Percentiles rank a stretch among this genome's conserved stretches.
phyloP scores from a whole-genome alignment of 1,284 basidiomycete species.

The Cutaneotrichosporon arboriforme region DNA sequence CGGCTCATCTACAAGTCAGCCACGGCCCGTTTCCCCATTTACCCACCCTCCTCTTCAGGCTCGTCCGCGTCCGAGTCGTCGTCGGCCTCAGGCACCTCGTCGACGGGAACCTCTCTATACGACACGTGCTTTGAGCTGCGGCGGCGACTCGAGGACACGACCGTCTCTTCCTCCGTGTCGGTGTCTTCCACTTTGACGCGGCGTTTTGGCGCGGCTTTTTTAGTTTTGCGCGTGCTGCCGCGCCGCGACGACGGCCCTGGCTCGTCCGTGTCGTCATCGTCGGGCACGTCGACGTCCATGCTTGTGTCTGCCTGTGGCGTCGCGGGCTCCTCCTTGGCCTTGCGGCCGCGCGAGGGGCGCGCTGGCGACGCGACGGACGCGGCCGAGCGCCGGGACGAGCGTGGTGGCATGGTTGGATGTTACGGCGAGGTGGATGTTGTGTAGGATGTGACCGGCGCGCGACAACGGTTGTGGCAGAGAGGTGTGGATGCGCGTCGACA shows the following conservation, averaged over 20 bases:
- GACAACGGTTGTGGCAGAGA: too few species aligned
- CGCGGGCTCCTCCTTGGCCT: slow-evolving; percentile 11
- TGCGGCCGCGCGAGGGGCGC: slow-evolving; percentile 7
- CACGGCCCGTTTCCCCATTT: neutral
- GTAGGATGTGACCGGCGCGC: too few species aligned
- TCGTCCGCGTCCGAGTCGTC: slow-evolving; percentile 20
- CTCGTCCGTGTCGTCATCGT: slow-evolving; percentile 18
- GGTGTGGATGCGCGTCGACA: too few species aligned
- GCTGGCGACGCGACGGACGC: slow-evolving; percentile 5
- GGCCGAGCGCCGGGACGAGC: slow-evolving; percentile 10
- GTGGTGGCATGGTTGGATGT: slow-evolving; percentile 12
- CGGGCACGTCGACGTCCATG: slow-evolving; percentile 12
- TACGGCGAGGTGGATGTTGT: too few species aligned
- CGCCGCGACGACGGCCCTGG: neutral
- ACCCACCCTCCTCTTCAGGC: slow-evolving; percentile 7
- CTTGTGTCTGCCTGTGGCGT: slow-evolving; percentile 1
- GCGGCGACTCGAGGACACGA: slow-evolving; percentile 10
- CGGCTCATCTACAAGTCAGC: slow-evolving; percentile 8
- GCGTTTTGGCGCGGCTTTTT: neutral
- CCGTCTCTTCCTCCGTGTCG: slow-evolving; percentile 19
- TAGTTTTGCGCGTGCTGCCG: slow-evolving; percentile 9
- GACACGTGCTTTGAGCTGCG: slow-evolving; percentile 22
- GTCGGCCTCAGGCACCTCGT: slow-evolving; percentile 8
- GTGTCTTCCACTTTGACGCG: slow-evolving; percentile 3
- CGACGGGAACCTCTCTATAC: slow-evolving; percentile 23